Percentiles rank a stretch among this genome's conserved stretches.
Conservation (phyloP, 2,329 filamentous ascomycete species). For the Colletotrichum zoysiae region DNA sequence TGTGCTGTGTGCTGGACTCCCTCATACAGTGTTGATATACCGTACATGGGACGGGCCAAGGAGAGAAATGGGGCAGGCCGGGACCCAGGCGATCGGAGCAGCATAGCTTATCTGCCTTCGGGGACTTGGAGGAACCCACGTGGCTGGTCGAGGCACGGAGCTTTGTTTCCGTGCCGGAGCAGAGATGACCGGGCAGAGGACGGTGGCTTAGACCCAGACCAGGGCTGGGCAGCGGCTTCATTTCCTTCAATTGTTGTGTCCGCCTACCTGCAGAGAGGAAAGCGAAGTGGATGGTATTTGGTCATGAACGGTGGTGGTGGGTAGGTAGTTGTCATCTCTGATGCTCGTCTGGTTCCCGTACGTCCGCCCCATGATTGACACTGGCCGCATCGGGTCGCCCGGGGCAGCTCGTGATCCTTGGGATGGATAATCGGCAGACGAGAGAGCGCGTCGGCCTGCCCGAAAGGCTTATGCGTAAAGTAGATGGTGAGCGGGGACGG, state of each 20-base stretch:
- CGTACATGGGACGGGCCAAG: conserved; percentile 7
- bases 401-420: conserved; percentile 18
- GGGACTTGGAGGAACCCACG: conserved; percentile 22
- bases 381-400: conserved; percentile 18
- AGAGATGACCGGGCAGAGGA: conserved; percentile 36
- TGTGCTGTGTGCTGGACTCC: neutral
- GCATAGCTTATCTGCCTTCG: conserved; percentile 38
- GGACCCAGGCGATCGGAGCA: conserved; percentile 34
- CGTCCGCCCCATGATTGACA: conserved; percentile 17
- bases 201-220: conserved; percentile 14
- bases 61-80: conserved; percentile 19
- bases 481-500: conserved; percentile 4
- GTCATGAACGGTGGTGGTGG: no score
- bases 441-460: conserved; percentile 14
- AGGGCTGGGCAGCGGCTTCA: conserved; percentile 15
- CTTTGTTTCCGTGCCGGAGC: conserved; percentile 26
- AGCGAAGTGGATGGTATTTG: conserved; percentile 1
- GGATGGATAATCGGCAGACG: neutral
- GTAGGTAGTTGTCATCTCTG: neutral
- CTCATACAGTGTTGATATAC: neutral
- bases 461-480: conserved; percentile 11
- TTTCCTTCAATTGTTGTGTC: conserved; percentile 29
- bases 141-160: conserved; percentile 36
- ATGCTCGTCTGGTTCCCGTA: neutral
- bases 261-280: conserved; percentile 7